These are phyloP conservation scores for Lentinula aciculospora DNA, from an alignment of 768 basidiomycete genomes.

Conservation along the genomic window DNA sequence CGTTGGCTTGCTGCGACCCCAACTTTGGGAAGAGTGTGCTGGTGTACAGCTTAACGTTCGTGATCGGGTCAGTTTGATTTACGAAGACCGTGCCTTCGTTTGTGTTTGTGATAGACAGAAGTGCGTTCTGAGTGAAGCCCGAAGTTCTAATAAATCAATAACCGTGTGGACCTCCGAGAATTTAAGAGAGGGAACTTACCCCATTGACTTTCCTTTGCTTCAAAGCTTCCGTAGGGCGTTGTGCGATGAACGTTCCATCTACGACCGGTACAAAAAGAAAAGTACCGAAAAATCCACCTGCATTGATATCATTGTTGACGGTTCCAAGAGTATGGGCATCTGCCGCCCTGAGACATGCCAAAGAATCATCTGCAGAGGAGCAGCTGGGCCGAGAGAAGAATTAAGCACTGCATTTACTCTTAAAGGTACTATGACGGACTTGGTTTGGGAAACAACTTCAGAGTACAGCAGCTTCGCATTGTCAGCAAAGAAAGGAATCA, in stretches of 20 bases:
- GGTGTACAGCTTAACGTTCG: slow-evolving; percentile 16
- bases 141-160: not conserved
- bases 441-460: slow-evolving; percentile 15
- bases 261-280: slow-evolving; percentile 28
- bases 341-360: slow-evolving; percentile 14
- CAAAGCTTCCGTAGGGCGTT: slow-evolving; percentile 24
- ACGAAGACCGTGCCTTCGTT: slow-evolving; percentile 26
- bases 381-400: slow-evolving; percentile 16
- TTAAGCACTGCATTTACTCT: too few species aligned
- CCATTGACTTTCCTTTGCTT: slow-evolving; percentile 23
- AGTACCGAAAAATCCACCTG: slow-evolving; percentile 22
- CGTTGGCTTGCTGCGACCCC: slow-evolving; percentile 5
- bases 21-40: slow-evolving; percentile 19
- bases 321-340: slow-evolving; percentile 17
- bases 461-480: slow-evolving; percentile 13
- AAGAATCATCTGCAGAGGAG: slow-evolving; percentile 8
- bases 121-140: slow-evolving; percentile 12
- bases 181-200: slow-evolving; percentile 15
- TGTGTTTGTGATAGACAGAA: slow-evolving; percentile 21
- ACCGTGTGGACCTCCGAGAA: too few species aligned
- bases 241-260: slow-evolving; percentile 27
- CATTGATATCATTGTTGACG: slow-evolving; percentile 20
- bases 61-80: slow-evolving; percentile 12
- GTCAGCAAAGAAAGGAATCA: not conserved
- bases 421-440: slow-evolving; percentile 9